Percentiles rank a stretch among this genome's conserved stretches.
These are phyloP conservation scores for Spergularia bocconei DNA, from an alignment of 148 eudicot genomes.

Conservation along the genomic window DNA sequence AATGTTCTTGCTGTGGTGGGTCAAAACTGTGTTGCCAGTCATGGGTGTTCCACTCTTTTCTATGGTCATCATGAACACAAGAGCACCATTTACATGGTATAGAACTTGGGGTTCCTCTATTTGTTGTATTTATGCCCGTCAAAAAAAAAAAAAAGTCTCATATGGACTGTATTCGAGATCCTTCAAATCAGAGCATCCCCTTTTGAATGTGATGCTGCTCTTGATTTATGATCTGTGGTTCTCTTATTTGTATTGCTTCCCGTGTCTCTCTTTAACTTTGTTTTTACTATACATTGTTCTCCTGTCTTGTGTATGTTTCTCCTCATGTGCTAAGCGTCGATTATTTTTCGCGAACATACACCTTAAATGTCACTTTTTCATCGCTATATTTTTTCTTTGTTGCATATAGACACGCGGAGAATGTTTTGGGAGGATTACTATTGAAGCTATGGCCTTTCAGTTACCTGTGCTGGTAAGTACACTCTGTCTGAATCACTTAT, in stretches of 20 bases:
- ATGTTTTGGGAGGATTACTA: slow-evolving; percentile 97
- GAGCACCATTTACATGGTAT: not conserved
- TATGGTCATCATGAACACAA: not conserved
- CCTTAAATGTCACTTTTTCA: not conserved
- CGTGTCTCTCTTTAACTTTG: not conserved
- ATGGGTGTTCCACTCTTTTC: not conserved
- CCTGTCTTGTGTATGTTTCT: not conserved
- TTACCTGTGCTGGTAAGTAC: slow-evolving; percentile 79
- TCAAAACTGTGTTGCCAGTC: too few relatives aligned
- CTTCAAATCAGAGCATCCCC: not conserved
- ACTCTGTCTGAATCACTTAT: not conserved
- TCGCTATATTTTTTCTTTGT: not conserved
- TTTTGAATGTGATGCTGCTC: not conserved
- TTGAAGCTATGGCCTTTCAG: slow-evolving; percentile 99
- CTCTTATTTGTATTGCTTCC: not conserved
- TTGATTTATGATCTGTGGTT: not conserved
- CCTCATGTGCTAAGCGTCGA: not conserved
- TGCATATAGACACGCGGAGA: slow-evolving; percentile 77
- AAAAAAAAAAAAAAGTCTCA: too few relatives aligned
- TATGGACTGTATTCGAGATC: not conserved
- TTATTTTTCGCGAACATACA: not conserved
- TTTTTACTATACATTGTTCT: not conserved
- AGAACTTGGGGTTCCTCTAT: not conserved
- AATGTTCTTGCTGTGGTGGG: too few relatives aligned
- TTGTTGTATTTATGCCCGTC: too few relatives aligned